A percentile compares a stretch with the other conserved stretches of the same genome.
phyloP scores from a whole-genome alignment of 2,329 filamentous ascomycete species.

The Helotiales sp. region DNA sequence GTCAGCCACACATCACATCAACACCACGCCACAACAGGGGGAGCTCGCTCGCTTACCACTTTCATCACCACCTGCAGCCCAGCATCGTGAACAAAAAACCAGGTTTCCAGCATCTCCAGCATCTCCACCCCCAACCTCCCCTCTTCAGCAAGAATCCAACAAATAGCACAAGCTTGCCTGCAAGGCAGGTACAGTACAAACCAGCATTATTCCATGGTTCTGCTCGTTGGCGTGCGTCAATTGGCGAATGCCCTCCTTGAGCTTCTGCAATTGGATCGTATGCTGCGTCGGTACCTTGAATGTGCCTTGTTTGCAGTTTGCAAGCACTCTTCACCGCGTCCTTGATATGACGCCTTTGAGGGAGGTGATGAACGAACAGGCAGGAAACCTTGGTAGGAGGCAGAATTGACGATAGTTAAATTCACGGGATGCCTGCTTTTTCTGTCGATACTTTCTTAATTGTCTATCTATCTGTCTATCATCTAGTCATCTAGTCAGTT shows the following conservation, averaged over 20 bases:
- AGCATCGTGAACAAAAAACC: constrained; percentile 2
- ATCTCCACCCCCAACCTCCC: constrained; percentile 8
- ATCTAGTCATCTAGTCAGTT: neutral
- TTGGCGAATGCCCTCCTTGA: no score
- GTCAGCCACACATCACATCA: constrained; percentile 6
- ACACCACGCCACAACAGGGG: neutral
- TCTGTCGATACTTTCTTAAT: neutral
- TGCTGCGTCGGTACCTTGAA: constrained; percentile 5
- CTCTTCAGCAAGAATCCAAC: neutral
- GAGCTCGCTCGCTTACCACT: neutral
- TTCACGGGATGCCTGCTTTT: neutral
- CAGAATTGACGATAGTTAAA: constrained; percentile 2
- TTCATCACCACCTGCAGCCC: neutral
- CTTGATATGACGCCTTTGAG: neutral
- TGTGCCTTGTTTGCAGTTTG: constrained; percentile 5
- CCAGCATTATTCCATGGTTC: constrained; percentile 19
- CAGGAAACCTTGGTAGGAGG: neutral
- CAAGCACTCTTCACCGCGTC: neutral
- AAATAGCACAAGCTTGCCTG: constrained; percentile 3
- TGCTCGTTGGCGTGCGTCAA: neutral
- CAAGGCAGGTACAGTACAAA: constrained; percentile 4
- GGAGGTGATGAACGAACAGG: neutral
- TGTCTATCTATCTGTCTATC: neutral
- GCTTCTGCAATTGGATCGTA: constrained; percentile 10
- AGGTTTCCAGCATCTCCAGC: constrained; percentile 6